Evolutionary conservation across 2,329 filamentous ascomycete species (phyloP).

Genomic region (Sporothrix pallida): DNA sequence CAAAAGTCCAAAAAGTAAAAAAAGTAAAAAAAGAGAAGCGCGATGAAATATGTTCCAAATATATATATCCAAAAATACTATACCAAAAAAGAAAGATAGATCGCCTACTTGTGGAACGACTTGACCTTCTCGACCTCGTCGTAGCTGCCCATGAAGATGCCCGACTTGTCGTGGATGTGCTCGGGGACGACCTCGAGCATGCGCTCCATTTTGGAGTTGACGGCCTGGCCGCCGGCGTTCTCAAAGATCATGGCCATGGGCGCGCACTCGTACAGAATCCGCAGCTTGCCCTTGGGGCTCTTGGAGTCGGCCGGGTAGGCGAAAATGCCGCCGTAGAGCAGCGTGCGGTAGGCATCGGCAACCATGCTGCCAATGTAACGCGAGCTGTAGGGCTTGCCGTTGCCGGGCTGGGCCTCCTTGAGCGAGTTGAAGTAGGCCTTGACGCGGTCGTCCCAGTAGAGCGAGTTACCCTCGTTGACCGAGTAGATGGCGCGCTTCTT

Average conservation of each 20-base stretch:
- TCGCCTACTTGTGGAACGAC: slow-evolving; percentile 67
- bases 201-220: slow-evolving; percentile 88
- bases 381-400: slow-evolving; percentile 88
- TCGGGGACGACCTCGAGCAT: slow-evolving; percentile 90
- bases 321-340: slow-evolving; percentile 96
- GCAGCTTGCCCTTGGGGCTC: slow-evolving; percentile 96
- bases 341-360: slow-evolving; percentile 92
- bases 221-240: slow-evolving; percentile 91
- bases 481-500: slow-evolving; percentile 86
- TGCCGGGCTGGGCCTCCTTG: slow-evolving; percentile 72
- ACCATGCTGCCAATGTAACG: slow-evolving; percentile 99
- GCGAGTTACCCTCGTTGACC: slow-evolving; percentile 96
- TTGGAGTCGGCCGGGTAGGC: slow-evolving; percentile 98
- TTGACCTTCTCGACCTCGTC: slow-evolving; percentile 98
- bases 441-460: slow-evolving; percentile 92
- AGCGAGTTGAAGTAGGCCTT: slow-evolving; percentile 88
- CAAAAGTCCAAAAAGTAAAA: background rate
- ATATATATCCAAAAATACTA: background rate
- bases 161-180: slow-evolving; percentile 91
- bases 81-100: background rate
- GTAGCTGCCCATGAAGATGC: slow-evolving; percentile 94
- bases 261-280: slow-evolving; percentile 97
- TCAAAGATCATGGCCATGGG: slow-evolving; percentile 99
- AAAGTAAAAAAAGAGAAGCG: slow-evolving; percentile 2
- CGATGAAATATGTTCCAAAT: background rate